These are phyloP conservation scores for Dittrichia graveolens DNA, from an alignment of 129 eudicot genomes.

Conservation along the genomic window DNA sequence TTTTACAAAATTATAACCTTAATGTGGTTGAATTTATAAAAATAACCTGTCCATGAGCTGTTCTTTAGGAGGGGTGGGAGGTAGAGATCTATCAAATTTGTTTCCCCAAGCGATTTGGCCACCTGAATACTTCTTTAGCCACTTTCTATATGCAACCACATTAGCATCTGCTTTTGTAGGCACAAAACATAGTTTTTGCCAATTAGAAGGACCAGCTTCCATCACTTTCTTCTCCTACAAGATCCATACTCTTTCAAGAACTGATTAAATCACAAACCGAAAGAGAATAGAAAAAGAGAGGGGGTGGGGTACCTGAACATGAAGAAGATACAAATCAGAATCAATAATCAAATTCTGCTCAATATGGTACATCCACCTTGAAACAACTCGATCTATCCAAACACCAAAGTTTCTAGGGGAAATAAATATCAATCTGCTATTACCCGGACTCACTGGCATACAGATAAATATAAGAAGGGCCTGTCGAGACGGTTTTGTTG, in stretches of 20 bases:
- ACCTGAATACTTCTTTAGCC: conserved; percentile 71
- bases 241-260: conserved; percentile 21
- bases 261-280: too few species aligned
- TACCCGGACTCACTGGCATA: conserved; percentile 86
- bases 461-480: conserved; percentile 58
- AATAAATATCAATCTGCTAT: conserved; percentile 75
- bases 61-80: conserved; percentile 79
- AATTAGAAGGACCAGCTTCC: conserved; percentile 59
- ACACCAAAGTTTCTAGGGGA: conserved; percentile 69
- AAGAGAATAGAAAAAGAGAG: too few species aligned
- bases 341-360: conserved; percentile 75
- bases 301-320: conserved; percentile 58
- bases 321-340: conserved; percentile 89
- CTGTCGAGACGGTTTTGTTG: conserved; percentile 31
- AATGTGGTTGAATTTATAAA: too few species aligned
- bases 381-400: conserved; percentile 67
- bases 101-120: conserved; percentile 66
- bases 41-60: conserved; percentile 74
- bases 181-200: conserved; percentile 77
- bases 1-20: too few species aligned
- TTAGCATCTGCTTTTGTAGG: conserved; percentile 83
- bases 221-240: conserved; percentile 65
- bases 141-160: conserved; percentile 70
- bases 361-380: conserved; percentile 79
- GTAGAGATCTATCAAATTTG: conserved; percentile 52